Conservation (phyloP, 2,329 filamentous ascomycete genomes). For the Tolypocladium endophyticum region DNA sequence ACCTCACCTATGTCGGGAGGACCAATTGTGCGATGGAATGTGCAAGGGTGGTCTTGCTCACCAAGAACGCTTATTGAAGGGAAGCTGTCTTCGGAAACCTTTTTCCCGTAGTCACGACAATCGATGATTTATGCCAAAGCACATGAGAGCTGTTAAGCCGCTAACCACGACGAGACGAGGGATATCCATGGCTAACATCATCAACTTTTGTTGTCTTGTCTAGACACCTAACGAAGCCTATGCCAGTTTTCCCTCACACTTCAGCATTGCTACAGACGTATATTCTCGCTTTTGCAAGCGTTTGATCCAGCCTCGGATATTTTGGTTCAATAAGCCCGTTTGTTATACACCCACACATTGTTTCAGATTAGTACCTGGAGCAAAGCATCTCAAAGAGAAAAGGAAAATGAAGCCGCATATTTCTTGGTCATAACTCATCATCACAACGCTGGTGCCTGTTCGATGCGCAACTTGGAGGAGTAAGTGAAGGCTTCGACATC, state of each 20-base stretch:
- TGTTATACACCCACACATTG: neutral
- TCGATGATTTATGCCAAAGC: neutral
- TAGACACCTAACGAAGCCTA: neutral
- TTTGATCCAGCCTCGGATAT: neutral
- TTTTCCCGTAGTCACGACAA: neutral
- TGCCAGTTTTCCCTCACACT: neutral
- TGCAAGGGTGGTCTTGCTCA: neutral
- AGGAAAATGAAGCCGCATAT: neutral
- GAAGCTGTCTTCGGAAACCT: neutral
- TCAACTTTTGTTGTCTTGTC: neutral
- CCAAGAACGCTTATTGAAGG: neutral
- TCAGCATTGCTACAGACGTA: neutral
- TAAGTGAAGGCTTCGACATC: neutral
- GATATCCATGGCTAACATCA: neutral
- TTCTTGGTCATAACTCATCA: constrained; percentile 1
- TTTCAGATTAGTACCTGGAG: neutral
- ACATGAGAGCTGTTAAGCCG: neutral
- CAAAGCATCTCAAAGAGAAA: neutral
- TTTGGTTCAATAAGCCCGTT: neutral
- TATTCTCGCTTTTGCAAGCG: neutral
- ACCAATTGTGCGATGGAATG: neutral
- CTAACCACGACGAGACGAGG: neutral
- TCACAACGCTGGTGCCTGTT: neutral
- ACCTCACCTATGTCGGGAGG: neutral
- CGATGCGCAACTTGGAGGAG: neutral